phyloP scores from a whole-genome alignment of 306 rosid species.

The Malus asiatica region DNA sequence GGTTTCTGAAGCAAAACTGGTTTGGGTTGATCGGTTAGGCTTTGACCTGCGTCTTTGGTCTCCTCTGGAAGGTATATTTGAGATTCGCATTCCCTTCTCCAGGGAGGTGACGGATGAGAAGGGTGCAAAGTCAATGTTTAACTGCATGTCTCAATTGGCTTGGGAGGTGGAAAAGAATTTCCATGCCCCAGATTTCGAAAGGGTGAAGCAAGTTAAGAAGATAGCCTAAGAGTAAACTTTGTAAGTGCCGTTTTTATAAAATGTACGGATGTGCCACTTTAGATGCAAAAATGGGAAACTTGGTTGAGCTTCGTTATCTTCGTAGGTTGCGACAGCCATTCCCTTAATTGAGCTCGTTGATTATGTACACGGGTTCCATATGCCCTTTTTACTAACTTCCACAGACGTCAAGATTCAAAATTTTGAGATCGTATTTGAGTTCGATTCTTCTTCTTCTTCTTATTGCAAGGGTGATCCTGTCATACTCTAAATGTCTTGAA shows the following conservation, averaged over 20 bases:
- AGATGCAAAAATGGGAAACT: neutral
- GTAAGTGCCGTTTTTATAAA: neutral
- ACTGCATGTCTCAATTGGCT: conserved; percentile 86
- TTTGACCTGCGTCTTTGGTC: conserved; percentile 69
- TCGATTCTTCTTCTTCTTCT: neutral
- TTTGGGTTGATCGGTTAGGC: conserved; percentile 88
- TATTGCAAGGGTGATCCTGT: no score
- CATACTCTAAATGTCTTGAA: no score
- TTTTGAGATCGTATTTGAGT: conserved; percentile 3
- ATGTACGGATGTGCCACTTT: neutral
- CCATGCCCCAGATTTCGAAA: conserved; percentile 47
- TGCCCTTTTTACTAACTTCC: neutral
- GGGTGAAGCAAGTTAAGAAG: conserved; percentile 66
- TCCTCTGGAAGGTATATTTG: conserved; percentile 52
- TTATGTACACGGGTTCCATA: neutral
- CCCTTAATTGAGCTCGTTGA: neutral
- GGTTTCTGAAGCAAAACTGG: conserved; percentile 82
- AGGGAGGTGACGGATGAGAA: conserved; percentile 78
- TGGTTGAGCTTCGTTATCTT: neutral
- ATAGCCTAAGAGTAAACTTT: conserved; percentile 9
- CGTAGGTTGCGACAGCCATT: neutral
- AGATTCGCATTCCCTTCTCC: conserved; percentile 81
- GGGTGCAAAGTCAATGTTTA: conserved; percentile 78
- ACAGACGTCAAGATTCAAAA: neutral
- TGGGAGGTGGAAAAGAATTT: conserved; percentile 93